These are phyloP conservation scores for Acanthochlamys bracteata DNA, from an alignment of 106 monocot genomes.

Conservation along the genomic window DNA sequence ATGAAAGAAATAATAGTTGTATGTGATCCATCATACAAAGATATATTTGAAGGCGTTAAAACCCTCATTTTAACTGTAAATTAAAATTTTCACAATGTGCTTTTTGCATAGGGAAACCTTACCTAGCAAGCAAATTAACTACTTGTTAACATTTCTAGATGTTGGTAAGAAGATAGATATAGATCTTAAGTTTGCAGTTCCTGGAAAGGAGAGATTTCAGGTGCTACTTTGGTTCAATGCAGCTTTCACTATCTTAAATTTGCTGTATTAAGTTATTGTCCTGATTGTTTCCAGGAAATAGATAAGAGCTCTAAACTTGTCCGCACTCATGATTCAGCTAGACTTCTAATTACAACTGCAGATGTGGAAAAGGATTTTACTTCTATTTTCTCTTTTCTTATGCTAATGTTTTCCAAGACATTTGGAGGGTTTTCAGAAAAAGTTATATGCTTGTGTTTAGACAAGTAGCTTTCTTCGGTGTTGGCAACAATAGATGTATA, in stretches of 20 bases:
- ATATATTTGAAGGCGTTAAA: slow-evolving; percentile 75
- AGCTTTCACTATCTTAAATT: neutral
- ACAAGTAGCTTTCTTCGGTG: too few relatives aligned
- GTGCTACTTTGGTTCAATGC: slow-evolving; percentile 13
- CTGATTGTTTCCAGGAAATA: slow-evolving; percentile 56
- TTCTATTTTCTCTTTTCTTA: neutral
- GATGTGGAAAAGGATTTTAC: slow-evolving; percentile 63
- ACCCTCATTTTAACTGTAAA: neutral
- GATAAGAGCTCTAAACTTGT: slow-evolving; percentile 79
- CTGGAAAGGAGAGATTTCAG: slow-evolving; percentile 99
- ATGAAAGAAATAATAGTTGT: slow-evolving; percentile 97
- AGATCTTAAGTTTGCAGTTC: slow-evolving; percentile 73
- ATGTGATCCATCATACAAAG: slow-evolving; percentile 83
- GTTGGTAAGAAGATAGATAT: slow-evolving; percentile 35
- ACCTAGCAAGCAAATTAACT: neutral
- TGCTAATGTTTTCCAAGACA: neutral
- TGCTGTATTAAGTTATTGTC: too few relatives aligned
- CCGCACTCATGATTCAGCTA: slow-evolving; percentile 97
- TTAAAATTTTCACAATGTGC: neutral
- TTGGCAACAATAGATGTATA: too few relatives aligned
- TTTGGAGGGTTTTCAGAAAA: neutral
- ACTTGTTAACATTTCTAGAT: slow-evolving; percentile 35
- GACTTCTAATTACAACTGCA: slow-evolving; percentile 60
- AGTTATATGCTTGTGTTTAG: neutral
- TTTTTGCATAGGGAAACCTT: neutral